Evolutionary conservation across 768 basidiomycete genomes (phyloP).

Genomic region (Termitomyces sp.): DNA sequence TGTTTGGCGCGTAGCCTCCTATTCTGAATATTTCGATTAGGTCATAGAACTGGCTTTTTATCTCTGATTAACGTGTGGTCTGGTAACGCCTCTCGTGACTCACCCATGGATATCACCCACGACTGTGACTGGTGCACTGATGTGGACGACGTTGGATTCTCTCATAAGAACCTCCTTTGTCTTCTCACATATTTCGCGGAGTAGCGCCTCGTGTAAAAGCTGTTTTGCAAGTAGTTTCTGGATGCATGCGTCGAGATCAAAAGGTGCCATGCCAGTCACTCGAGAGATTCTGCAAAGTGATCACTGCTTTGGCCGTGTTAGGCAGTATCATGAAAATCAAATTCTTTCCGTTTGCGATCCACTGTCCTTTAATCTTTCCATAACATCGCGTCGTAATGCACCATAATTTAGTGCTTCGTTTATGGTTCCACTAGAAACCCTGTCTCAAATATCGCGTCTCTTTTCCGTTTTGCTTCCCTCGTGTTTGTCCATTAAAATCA

Average conservation of each 20-base stretch:
- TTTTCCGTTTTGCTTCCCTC: conserved; percentile 12
- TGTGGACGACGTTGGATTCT: conserved; percentile 97
- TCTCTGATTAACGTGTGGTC: conserved; percentile 25
- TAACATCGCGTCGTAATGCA: conserved; percentile 9
- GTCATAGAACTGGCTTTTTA: conserved; percentile 95
- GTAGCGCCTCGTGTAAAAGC: conserved; percentile 86
- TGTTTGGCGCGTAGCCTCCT: conserved; percentile 94
- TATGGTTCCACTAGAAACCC: conserved; percentile 8
- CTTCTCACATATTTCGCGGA: conserved; percentile 99
- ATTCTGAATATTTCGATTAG: conserved; percentile 98
- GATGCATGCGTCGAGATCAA: conserved; percentile 97
- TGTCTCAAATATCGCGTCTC: conserved; percentile 8
- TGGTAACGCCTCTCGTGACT: conserved; percentile 27
- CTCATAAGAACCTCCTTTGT: conserved; percentile 99
- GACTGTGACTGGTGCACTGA: conserved; percentile 94
- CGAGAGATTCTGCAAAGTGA: conserved; percentile 17
- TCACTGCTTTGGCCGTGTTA: conserved; percentile 32
- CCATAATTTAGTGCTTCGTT: conserved; percentile 11
- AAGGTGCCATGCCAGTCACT: conserved; percentile 48
- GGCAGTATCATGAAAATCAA: conserved; percentile 19
- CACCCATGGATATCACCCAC: conserved; percentile 99
- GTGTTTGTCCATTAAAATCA: conserved; percentile 7
- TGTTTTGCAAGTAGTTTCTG: conserved; percentile 86
- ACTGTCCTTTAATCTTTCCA: conserved; percentile 14
- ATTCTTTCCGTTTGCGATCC: conserved; percentile 9